Evolutionary conservation across 2,329 filamentous ascomycete species (phyloP).

Genomic region (Ceratocystis papillata): DNA sequence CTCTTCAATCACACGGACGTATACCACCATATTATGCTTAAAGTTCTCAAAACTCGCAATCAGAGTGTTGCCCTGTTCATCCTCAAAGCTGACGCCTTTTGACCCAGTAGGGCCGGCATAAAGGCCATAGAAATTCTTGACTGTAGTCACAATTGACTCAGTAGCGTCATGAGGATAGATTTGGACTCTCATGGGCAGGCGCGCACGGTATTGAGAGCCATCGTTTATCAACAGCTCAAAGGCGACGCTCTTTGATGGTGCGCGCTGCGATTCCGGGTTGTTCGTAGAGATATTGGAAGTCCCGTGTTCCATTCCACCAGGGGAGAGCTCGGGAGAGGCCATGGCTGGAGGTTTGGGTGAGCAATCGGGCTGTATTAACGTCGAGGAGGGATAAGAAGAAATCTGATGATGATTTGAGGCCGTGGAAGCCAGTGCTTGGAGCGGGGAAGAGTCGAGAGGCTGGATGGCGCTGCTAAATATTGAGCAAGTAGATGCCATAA

Average conservation of each 20-base stretch:
- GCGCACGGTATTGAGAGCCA: constrained; percentile 57
- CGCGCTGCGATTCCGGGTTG: constrained; percentile 19
- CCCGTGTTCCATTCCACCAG: constrained; percentile 18
- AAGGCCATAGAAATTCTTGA: constrained; percentile 97
- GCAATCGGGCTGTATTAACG: not conserved
- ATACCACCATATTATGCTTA: constrained; percentile 80
- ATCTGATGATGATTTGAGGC: constrained; percentile 15
- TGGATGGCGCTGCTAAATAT: constrained; percentile 19
- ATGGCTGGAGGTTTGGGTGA: constrained; percentile 8
- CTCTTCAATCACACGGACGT: constrained; percentile 72
- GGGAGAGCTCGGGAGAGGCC: constrained; percentile 21
- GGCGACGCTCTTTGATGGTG: constrained; percentile 56
- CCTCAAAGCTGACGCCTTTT: constrained; percentile 89
- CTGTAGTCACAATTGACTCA: constrained; percentile 93
- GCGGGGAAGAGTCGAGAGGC: constrained; percentile 18
- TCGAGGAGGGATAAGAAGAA: constrained; percentile 8
- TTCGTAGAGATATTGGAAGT: constrained; percentile 7
- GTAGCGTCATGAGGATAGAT: constrained; percentile 95
- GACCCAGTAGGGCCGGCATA: constrained; percentile 62
- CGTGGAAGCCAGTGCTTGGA: constrained; percentile 18
- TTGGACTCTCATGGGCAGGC: constrained; percentile 74
- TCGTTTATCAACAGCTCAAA: constrained; percentile 65
- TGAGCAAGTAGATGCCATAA: constrained; percentile 22
- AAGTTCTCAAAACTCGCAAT: constrained; percentile 97
- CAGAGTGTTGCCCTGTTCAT: constrained; percentile 75